Evolutionary conservation across 495 filamentous ascomycete genomes (phyloP).

Genomic region (Talaromyces stipitatus): DNA sequence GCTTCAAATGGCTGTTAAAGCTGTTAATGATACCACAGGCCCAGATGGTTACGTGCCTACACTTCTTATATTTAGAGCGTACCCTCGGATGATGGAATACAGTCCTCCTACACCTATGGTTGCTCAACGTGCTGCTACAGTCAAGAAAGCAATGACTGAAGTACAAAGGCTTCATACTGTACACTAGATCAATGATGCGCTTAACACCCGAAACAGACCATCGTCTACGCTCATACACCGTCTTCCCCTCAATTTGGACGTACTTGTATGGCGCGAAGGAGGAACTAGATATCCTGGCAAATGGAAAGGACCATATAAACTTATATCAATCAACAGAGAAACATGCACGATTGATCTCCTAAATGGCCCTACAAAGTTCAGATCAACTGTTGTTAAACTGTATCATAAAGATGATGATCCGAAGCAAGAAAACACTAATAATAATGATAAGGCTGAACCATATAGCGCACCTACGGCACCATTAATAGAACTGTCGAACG

Average conservation of each 20-base stretch:
- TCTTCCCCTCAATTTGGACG: slow-evolving; percentile 8
- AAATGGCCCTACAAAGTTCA: not conserved
- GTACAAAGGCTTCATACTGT: not conserved
- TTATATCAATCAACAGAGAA: not conserved
- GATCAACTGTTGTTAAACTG: not conserved
- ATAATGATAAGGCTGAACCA: too few relatives aligned
- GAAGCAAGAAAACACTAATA: too few relatives aligned
- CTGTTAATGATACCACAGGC: slow-evolving; percentile 5
- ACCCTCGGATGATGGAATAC: slow-evolving; percentile 8
- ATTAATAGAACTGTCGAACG: not conserved
- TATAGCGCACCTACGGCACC: not conserved
- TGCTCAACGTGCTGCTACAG: slow-evolving; percentile 6
- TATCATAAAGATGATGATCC: not conserved
- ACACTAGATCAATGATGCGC: not conserved
- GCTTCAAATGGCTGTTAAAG: slow-evolving; percentile 19
- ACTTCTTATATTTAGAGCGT: slow-evolving; percentile 9
- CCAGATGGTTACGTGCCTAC: slow-evolving; percentile 10
- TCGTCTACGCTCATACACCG: not conserved
- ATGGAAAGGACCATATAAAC: not conserved
- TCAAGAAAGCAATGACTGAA: slow-evolving; percentile 4
- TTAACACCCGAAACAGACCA: slow-evolving; percentile 10
- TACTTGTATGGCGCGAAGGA: slow-evolving; percentile 10
- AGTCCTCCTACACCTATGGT: slow-evolving; percentile 2
- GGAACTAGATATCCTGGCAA: not conserved
- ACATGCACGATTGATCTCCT: not conserved